A percentile compares a stretch with the other conserved stretches of the same genome.
Conservation (phyloP, 2,329 filamentous ascomycete species). For the Aureobasidium sp. region DNA sequence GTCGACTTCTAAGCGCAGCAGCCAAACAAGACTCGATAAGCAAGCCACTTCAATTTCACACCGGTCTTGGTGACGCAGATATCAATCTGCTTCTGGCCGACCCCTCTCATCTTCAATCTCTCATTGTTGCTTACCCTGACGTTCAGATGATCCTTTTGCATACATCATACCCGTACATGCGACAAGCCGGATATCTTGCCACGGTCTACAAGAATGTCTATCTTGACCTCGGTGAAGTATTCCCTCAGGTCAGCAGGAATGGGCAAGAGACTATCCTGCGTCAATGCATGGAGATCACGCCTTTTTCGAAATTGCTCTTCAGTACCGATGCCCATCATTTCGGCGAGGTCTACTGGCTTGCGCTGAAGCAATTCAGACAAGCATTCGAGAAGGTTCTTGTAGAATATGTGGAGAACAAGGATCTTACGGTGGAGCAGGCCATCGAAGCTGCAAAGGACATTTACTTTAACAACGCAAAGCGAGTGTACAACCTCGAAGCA, state of each 20-base stretch:
- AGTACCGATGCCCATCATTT: conserved; percentile 76
- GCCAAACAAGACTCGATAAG: conserved; percentile 38
- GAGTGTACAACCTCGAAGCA: conserved; percentile 56
- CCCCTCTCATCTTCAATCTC: conserved; percentile 65
- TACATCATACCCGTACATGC: conserved; percentile 72
- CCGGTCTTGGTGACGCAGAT: conserved; percentile 73
- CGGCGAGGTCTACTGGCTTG: conserved; percentile 69
- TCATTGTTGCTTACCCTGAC: conserved; percentile 62
- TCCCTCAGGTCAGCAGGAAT: conserved; percentile 68
- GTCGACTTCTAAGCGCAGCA: conserved; percentile 48
- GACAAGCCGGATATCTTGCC: conserved; percentile 72
- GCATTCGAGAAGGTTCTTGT: conserved; percentile 61
- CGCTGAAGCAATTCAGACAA: conserved; percentile 64
- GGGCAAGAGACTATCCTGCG: conserved; percentile 66
- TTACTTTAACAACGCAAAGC: conserved; percentile 70
- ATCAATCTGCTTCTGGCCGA: conserved; percentile 64
- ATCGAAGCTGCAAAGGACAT: conserved; percentile 59
- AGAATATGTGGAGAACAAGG: conserved; percentile 58
- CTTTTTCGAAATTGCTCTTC: conserved; percentile 69
- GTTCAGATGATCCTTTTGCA: conserved; percentile 74
- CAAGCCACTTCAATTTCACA: conserved; percentile 80
- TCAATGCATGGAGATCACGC: conserved; percentile 68
- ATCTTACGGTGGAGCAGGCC: conserved; percentile 56
- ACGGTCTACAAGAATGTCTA: conserved; percentile 73
- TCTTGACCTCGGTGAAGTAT: conserved; percentile 76